Evolutionary conservation across 371 early-diverging fungal species (phyloP).

Genomic region (Mycotypha africana): DNA sequence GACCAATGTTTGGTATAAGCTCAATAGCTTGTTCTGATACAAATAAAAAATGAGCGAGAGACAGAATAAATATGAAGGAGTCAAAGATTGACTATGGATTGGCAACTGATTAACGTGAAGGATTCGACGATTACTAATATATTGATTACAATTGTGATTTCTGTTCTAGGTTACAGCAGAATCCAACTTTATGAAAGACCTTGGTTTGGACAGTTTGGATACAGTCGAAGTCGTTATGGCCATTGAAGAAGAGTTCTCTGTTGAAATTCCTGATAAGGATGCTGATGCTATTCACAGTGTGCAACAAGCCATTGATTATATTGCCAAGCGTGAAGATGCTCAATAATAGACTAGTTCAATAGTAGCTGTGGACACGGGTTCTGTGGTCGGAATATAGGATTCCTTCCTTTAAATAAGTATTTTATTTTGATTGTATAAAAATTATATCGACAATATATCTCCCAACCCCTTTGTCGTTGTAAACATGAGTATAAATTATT

Average conservation of each 20-base stretch:
- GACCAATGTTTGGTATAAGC: no score
- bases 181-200: conserved; percentile 89
- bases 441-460: no score
- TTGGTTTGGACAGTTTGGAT: conserved; percentile 94
- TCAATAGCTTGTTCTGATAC: no score
- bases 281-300: conserved; percentile 93
- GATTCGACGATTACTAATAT: background rate
- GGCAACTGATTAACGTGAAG: background rate
- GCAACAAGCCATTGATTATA: conserved; percentile 85
- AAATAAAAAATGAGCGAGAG: background rate
- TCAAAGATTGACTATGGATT: background rate
- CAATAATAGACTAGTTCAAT: no score
- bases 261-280: conserved; percentile 96
- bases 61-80: background rate
- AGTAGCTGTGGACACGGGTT: no score
- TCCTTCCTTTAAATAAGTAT: no score
- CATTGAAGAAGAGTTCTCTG: conserved; percentile 97
- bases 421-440: no score
- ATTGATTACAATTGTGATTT: conserved; percentile 79
- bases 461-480: no score
- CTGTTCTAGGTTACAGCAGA: no score
- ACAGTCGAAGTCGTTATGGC: conserved; percentile 98
- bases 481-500: no score
- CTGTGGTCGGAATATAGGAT: no score
- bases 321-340: conserved; percentile 72